Percentiles rank a stretch among this genome's conserved stretches.
phyloP scores from a whole-genome alignment of 1,139 yeast species.

The Candida pseudocylindracea region DNA sequence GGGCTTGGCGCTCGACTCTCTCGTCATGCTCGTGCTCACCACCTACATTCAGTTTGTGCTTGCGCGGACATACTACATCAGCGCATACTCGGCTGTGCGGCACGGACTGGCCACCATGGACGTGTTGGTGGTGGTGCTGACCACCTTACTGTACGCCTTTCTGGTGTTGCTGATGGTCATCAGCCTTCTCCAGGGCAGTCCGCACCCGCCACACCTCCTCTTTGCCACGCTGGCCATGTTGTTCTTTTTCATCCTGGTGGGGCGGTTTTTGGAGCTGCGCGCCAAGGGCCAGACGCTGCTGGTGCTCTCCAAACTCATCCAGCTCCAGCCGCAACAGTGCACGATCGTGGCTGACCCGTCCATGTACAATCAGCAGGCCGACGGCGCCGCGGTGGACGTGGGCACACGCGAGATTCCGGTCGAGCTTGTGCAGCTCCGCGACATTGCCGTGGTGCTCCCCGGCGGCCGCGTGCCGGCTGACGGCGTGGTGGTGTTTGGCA shows the following conservation, averaged over 20 bases:
- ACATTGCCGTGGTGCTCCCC: slow-evolving; percentile 57
- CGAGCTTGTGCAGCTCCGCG: slow-evolving; percentile 58
- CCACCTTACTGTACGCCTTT: slow-evolving; percentile 55
- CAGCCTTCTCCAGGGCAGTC: slow-evolving; percentile 16
- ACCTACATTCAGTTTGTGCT: slow-evolving; percentile 47
- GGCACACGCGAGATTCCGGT: slow-evolving; percentile 22
- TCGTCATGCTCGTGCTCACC: slow-evolving; percentile 40
- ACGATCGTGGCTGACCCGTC: slow-evolving; percentile 25
- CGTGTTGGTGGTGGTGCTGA: slow-evolving; percentile 66
- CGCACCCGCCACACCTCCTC: slow-evolving; percentile 38
- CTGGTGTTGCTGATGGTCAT: slow-evolving; percentile 37
- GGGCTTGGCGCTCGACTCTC: slow-evolving; percentile 34
- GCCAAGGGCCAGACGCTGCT: slow-evolving; percentile 91
- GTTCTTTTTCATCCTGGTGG: slow-evolving; percentile 61
- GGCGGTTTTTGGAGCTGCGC: slow-evolving; percentile 75
- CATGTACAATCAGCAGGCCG: slow-evolving; percentile 6
- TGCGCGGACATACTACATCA: slow-evolving; percentile 40
- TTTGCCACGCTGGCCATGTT: slow-evolving; percentile 85
- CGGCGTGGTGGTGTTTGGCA: slow-evolving; percentile 59
- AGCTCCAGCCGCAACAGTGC: slow-evolving; percentile 65
- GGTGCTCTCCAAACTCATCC: slow-evolving; percentile 60
- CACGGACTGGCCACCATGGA: slow-evolving; percentile 87
- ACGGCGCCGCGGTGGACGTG: slow-evolving; percentile 1
- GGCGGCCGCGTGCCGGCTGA: slow-evolving; percentile 88
- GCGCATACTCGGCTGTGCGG: slow-evolving; percentile 40